phyloP scores from a whole-genome alignment of 768 basidiomycete genomes.

The Termitomyces titanicus region DNA sequence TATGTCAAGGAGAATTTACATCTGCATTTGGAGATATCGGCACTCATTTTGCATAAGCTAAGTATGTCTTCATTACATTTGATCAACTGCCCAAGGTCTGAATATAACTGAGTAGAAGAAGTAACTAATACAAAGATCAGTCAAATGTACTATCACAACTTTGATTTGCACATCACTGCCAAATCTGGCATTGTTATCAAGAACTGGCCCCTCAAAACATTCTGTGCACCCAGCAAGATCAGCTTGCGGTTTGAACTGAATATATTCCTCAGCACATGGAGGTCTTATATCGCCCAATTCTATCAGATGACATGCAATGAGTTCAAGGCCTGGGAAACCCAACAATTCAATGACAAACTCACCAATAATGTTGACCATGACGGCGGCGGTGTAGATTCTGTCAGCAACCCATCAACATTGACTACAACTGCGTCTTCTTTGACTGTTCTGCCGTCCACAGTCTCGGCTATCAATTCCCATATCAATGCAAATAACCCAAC shows the following conservation, averaged over 20 bases:
- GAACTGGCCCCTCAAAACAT: conserved; percentile 16
- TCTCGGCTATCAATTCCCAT: too few relatives aligned
- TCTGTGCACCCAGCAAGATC: conserved; percentile 13
- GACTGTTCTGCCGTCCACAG: too few relatives aligned
- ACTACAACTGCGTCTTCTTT: background rate
- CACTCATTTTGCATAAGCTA: background rate
- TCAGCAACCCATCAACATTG: background rate
- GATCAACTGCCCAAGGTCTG: background rate
- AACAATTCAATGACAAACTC: too few relatives aligned
- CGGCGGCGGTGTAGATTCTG: background rate
- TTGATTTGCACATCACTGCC: conserved; percentile 11
- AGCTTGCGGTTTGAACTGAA: conserved; percentile 4
- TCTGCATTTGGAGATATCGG: background rate
- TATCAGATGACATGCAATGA: conserved; percentile 1
- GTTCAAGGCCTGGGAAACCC: background rate
- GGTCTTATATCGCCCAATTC: background rate
- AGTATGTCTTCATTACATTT: background rate
- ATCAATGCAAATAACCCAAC: background rate
- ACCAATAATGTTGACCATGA: background rate
- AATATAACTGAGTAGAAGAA: background rate
- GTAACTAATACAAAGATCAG: background rate
- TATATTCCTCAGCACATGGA: conserved; percentile 4
- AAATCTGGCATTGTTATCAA: conserved; percentile 11
- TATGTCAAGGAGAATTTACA: background rate
- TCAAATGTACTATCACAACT: conserved; percentile 17